Base-by-base conservation (phyloP, 331 rosid species). In the Malus hybrid region DNA sequence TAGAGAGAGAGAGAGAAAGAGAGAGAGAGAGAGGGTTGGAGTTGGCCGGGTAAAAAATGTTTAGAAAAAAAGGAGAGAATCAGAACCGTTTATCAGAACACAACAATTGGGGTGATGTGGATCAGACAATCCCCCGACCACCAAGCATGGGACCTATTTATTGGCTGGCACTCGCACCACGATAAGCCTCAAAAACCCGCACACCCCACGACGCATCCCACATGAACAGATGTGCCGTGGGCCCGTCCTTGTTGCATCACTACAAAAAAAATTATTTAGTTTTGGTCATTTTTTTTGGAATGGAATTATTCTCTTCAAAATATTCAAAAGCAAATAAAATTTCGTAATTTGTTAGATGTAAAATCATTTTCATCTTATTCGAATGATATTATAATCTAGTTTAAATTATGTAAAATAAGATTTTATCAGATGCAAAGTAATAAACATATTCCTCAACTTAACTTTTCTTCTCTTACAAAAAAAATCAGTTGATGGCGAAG, bases 91-190 rank as follows among this genome's bases (percentile, higher is more conserved):
- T 13, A 63, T 50, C 12, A n/a, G 57, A 62, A 19, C 33, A 6
- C 50, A 63, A 63, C 24, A 69, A 66, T 24, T 42, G 75, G 75
- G 9, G 24, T 64, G 33, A 70, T 72, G 46, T 57, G 61, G 82
- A 79, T 67, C 70, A 55, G 76, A 76, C 78, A 66, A 22, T 18
- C 22, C 63, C 34, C 64, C 71, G 77, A 46, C 75, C 74, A 56
- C 61, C 52, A 29, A 77, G 77, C 67, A 83, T 83, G 87, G 74
- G 67, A 42, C 69, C 76, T 12, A 63, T 30, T 53, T 32, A 70
- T 48, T 29, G 14, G 13, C 39, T 26, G 77, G 12, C 68, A 73
- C 32, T n/a, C 50, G 22, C 42, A 14, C 44, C 55, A 10, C 30
- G 19, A 10, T 12, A 39, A 20, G 53, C 29, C 71, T 34, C 6